Evolutionary conservation across 1,284 basidiomycete species (phyloP).

Genomic region (Ganoderma lucidum): DNA sequence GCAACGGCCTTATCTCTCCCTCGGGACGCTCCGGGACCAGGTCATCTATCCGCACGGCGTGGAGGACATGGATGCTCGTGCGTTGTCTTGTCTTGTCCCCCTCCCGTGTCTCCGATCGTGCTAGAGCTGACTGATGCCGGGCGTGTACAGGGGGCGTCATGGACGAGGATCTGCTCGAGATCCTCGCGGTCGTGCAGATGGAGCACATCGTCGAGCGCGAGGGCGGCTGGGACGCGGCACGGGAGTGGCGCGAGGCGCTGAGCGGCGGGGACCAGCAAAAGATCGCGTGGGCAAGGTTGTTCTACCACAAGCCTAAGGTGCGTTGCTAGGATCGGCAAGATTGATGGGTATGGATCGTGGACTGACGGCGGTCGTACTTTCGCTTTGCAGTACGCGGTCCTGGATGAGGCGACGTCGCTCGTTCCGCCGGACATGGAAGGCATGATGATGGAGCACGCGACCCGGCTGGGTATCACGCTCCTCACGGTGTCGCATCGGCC

Average conservation of each 20-base stretch:
- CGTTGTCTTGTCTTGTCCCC: slow-evolving; percentile 40
- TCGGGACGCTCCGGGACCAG: slow-evolving; percentile 95
- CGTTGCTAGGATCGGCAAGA: slow-evolving; percentile 17
- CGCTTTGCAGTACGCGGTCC: slow-evolving; percentile 82
- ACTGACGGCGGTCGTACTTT: not conserved
- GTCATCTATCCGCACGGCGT: slow-evolving; percentile 88
- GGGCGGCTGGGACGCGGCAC: slow-evolving; percentile 90
- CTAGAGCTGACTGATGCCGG: not conserved
- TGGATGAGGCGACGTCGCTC: slow-evolving; percentile 96
- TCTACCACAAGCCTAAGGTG: slow-evolving; percentile 95
- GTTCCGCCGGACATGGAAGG: slow-evolving; percentile 95
- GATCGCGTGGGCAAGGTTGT: slow-evolving; percentile 96
- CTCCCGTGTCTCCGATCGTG: slow-evolving; percentile 10
- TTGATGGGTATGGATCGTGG: too few relatives aligned
- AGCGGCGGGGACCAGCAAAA: slow-evolving; percentile 91
- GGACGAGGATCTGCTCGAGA: slow-evolving; percentile 79
- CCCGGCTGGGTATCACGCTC: slow-evolving; percentile 86
- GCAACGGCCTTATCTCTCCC: slow-evolving; percentile 92
- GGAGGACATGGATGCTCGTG: slow-evolving; percentile 77
- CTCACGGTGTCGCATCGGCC: slow-evolving; percentile 93
- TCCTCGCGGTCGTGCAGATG: slow-evolving; percentile 88
- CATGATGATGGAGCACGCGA: slow-evolving; percentile 96
- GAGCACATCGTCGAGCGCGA: slow-evolving; percentile 92
- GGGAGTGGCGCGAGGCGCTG: slow-evolving; percentile 94
- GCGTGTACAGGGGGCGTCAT: slow-evolving; percentile 64